These are phyloP conservation scores for Solanum gandarillasii DNA, from an alignment of 257 asterid species.

Conservation along the genomic window DNA sequence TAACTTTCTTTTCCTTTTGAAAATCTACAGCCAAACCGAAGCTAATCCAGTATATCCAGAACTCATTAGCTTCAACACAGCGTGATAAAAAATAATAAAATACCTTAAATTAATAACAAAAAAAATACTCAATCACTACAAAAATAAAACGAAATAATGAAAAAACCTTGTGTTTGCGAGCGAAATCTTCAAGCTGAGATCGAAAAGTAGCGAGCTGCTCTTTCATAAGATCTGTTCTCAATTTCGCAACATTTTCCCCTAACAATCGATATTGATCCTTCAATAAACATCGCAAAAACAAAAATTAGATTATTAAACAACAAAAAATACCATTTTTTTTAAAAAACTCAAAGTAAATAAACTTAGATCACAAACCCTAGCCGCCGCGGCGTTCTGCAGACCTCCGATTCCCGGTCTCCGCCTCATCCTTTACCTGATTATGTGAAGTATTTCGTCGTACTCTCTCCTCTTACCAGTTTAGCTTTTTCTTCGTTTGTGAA, in stretches of 20 bases:
- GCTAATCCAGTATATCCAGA: not conserved
- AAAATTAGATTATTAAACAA: not conserved
- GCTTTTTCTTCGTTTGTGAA: not conserved
- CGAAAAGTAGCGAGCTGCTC: slow-evolving; percentile 94
- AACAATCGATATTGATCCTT: slow-evolving; percentile 83
- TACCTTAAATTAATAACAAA: too few relatives aligned
- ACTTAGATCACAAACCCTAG: slow-evolving; percentile 50
- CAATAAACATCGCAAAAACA: not conserved
- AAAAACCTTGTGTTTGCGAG: slow-evolving; percentile 84
- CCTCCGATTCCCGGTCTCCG: slow-evolving; percentile 95
- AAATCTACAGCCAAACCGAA: not conserved
- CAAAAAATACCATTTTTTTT: not conserved
- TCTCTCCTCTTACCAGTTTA: not conserved
- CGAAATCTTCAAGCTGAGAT: slow-evolving; percentile 89
- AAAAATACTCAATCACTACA: not conserved
- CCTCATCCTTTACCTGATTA: slow-evolving; percentile 39
- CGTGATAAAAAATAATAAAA: too few relatives aligned
- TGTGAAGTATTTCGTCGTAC: not conserved
- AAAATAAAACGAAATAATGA: not conserved
- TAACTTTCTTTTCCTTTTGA: too few relatives aligned
- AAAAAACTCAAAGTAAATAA: not conserved
- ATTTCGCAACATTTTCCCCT: slow-evolving; percentile 94
- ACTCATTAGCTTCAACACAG: not conserved
- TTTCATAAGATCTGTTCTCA: slow-evolving; percentile 91
- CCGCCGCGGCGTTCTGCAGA: slow-evolving; percentile 87